A percentile compares a stretch with the other conserved stretches of the same genome.
These are phyloP conservation scores for Flagelloscypha sp. DNA, from an alignment of 768 basidiomycete genomes.

Conservation along the genomic window DNA sequence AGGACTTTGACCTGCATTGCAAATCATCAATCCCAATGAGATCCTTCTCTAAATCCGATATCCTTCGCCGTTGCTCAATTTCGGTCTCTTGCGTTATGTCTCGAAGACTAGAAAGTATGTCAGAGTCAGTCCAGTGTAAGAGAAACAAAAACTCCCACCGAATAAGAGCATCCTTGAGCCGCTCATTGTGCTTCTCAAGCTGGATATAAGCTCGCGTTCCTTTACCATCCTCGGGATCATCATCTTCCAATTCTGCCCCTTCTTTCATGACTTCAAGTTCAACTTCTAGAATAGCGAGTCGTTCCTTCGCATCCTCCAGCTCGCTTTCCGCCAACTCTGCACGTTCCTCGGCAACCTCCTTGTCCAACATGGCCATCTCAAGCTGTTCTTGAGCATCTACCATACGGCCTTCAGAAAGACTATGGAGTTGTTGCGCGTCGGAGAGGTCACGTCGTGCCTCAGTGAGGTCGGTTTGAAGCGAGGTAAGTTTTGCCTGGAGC, in stretches of 20 bases:
- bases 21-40: constrained; percentile 70
- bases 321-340: constrained; percentile 75
- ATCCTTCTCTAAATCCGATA: constrained; percentile 87
- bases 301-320: constrained; percentile 72
- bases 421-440: constrained; percentile 67
- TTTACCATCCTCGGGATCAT: constrained; percentile 30
- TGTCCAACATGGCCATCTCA: constrained; percentile 92
- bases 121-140: constrained; percentile 1
- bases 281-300: constrained; percentile 69
- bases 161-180: constrained; percentile 90
- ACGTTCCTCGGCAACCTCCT: constrained; percentile 92
- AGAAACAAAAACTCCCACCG: constrained; percentile 36
- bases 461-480: constrained; percentile 72
- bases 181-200: constrained; percentile 93
- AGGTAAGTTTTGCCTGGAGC: constrained; percentile 79
- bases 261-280: constrained; percentile 76
- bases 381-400: constrained; percentile 82
- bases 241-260: constrained; percentile 25
- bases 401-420: constrained; percentile 60
- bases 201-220: constrained; percentile 68
- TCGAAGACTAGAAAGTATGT: constrained; percentile 51
- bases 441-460: constrained; percentile 68
- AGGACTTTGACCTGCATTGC: constrained; percentile 43
- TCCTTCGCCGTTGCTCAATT: constrained; percentile 69
- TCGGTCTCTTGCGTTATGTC: constrained; percentile 88